Evolutionary conservation across 106 monocot species (phyloP), one percentile per base, ranked within the genome.

Genomic region (Gastrodia elata): DNA sequence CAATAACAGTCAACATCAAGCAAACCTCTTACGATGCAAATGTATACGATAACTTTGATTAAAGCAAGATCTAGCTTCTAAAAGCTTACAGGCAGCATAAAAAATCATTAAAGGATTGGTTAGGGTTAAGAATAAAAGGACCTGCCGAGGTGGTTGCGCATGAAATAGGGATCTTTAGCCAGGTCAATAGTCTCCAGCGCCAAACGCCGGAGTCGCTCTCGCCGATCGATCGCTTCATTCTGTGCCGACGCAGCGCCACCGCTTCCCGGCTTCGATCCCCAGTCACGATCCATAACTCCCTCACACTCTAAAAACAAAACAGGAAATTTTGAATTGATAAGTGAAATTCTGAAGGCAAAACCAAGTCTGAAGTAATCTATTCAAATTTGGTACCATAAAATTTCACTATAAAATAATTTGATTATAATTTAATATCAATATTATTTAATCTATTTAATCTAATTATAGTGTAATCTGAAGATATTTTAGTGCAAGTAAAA

Each of bases 131-230:
- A 76, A 27, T 7, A 39, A 22, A 48, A 38, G 2, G 39, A 88
- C 89, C 95, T 92, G 30, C 96, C 96, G 44, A 92, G 88, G 61
- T 97, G 96, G 65, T 97, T 97, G 18, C 96, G 89, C 96, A 97
- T 97, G 88, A 96, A 96, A 68, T 96, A 96, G 49, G 96, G 96
- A 71, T 96, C 96, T 78, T 96, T 92, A 71, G 92, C 96, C 44
- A 96, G 90, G 82, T 92, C 96, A 82, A 96, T 96, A 7, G 96
- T 96, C 84, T 96, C 96, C 65, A 96, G 84, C 37, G 96, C 92
- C 33, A 96, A 84, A 52, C 96, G 78, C 39, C 92, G 87, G 70
- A 96, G 90, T 16, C 96, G 78, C 84, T 96, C 96, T 28, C 96
- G 76, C 43, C 96, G 84, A 76, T 96, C 96, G 74, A 96, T 96